A percentile compares a stretch with the other conserved stretches of the same genome.
Conservation (phyloP, 1,284 basidiomycete genomes). For the Cutaneotrichosporon cutaneum region DNA sequence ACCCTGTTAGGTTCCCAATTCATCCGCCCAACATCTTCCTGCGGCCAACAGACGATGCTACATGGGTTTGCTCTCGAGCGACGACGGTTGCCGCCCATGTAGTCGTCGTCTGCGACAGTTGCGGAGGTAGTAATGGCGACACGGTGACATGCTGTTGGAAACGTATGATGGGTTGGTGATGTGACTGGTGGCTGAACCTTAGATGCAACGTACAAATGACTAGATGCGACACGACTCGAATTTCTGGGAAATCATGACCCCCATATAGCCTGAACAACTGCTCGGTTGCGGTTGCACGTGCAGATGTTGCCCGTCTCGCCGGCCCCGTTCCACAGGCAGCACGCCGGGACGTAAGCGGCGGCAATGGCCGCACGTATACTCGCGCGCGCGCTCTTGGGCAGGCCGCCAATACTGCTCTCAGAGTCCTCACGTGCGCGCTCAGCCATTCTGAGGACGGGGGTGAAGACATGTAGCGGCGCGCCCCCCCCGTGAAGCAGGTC, state of each 20-base stretch:
- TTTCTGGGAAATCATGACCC: not conserved
- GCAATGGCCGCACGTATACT: slow-evolving; percentile 50
- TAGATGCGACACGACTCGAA: not conserved
- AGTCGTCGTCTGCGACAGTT: too few species aligned
- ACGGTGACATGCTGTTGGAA: too few species aligned
- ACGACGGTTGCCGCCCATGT: too few species aligned
- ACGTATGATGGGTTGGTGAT: not conserved
- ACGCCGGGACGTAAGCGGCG: slow-evolving; percentile 11
- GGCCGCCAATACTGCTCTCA: slow-evolving; percentile 35
- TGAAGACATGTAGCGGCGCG: slow-evolving; percentile 13
- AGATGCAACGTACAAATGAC: not conserved
- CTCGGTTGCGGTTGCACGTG: slow-evolving; percentile 1
- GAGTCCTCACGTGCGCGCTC: slow-evolving; percentile 33
- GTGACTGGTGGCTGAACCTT: not conserved
- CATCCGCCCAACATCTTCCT: too few species aligned
- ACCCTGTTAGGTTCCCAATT: too few species aligned
- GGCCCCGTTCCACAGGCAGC: slow-evolving; percentile 4
- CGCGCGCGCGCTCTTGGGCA: slow-evolving; percentile 46
- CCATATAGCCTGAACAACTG: slow-evolving; percentile 1
- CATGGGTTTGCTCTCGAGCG: too few species aligned
- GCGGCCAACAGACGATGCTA: too few species aligned
- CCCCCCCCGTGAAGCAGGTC: slow-evolving; percentile 9
- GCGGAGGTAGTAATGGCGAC: too few species aligned
- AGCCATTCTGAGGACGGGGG: slow-evolving; percentile 28
- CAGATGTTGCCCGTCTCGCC: slow-evolving; percentile 4